A percentile compares a stretch with the other conserved stretches of the same genome.
These are phyloP conservation scores for Pleurotus salmoneostramineus DNA, from an alignment of 768 basidiomycete genomes.

Conservation along the genomic window DNA sequence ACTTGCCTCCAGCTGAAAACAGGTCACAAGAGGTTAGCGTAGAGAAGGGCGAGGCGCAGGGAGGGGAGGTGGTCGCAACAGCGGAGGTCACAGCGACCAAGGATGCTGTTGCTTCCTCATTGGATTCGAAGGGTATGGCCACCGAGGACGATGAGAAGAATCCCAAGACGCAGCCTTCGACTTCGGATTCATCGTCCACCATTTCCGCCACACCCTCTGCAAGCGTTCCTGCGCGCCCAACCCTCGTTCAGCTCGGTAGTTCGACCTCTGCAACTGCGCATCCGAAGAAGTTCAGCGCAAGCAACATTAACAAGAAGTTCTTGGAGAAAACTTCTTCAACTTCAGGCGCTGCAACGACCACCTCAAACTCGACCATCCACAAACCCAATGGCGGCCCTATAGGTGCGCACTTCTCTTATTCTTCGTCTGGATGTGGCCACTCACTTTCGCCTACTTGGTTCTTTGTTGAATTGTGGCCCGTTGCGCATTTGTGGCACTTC, in stretches of 20 bases:
- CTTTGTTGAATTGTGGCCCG: background rate
- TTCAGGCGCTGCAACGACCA: constrained; percentile 40
- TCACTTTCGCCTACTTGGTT: background rate
- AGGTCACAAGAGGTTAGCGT: constrained; percentile 34
- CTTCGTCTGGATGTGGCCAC: constrained; percentile 1
- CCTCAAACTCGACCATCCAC: constrained; percentile 35
- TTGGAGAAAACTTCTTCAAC: constrained; percentile 81
- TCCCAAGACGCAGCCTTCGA: constrained; percentile 1
- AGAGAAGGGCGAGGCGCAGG: constrained; percentile 29
- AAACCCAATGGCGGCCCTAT: constrained; percentile 48
- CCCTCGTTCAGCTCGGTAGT: constrained; percentile 39
- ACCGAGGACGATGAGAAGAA: background rate
- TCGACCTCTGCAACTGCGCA: constrained; percentile 40
- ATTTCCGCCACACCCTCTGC: constrained; percentile 13
- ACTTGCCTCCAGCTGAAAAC: constrained; percentile 26
- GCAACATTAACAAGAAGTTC: constrained; percentile 97
- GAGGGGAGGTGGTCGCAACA: constrained; percentile 15
- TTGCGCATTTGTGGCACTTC: constrained; percentile 10
- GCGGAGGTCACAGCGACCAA: constrained; percentile 11
- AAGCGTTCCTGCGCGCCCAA: constrained; percentile 31
- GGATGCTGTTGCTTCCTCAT: background rate
- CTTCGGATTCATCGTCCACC: constrained; percentile 7
- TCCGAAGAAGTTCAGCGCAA: constrained; percentile 82
- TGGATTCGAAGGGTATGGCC: background rate
- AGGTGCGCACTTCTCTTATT: constrained; percentile 36